These are phyloP conservation scores for Fusarium sp. DNA, from an alignment of 2,329 filamentous ascomycete species.

Conservation along the genomic window DNA sequence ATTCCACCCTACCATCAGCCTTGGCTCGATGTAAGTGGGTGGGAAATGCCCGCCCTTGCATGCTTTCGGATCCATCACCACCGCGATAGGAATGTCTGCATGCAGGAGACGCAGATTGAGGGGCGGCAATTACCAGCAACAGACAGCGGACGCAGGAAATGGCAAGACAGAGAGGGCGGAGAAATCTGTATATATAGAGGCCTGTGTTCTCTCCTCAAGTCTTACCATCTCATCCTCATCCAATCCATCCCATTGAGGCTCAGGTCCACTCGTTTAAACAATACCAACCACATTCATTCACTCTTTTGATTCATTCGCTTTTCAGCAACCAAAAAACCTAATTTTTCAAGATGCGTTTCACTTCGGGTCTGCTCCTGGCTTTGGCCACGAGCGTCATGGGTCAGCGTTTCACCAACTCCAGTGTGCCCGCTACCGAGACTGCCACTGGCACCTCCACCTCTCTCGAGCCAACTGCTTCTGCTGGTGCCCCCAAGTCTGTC, in stretches of 20 bases:
- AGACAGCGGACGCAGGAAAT: not conserved
- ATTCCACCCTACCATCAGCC: constrained; percentile 1
- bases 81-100: constrained; percentile 22
- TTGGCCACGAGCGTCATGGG: constrained; percentile 28
- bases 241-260: constrained; percentile 35
- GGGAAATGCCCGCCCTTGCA: constrained; percentile 28
- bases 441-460: not conserved
- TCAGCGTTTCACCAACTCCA: constrained; percentile 39
- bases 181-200: constrained; percentile 27
- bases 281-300: constrained; percentile 14
- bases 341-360: constrained; percentile 35
- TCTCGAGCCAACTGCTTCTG: not conserved
- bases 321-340: constrained; percentile 4
- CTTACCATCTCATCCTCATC: constrained; percentile 36
- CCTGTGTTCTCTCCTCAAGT: constrained; percentile 11
- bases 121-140: not conserved
- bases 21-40: constrained; percentile 1
- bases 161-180: not conserved
- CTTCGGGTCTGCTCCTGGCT: constrained; percentile 22
- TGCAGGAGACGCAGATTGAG: constrained; percentile 10
- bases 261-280: constrained; percentile 40
- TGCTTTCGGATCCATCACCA: constrained; percentile 23
- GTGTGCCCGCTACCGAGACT: constrained; percentile 4
- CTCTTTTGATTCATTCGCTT: constrained; percentile 15
- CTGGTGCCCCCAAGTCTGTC: not conserved